Conservation (phyloP, 2,329 filamentous ascomycete genomes). For the Talaromyces albobiverticillius region DNA sequence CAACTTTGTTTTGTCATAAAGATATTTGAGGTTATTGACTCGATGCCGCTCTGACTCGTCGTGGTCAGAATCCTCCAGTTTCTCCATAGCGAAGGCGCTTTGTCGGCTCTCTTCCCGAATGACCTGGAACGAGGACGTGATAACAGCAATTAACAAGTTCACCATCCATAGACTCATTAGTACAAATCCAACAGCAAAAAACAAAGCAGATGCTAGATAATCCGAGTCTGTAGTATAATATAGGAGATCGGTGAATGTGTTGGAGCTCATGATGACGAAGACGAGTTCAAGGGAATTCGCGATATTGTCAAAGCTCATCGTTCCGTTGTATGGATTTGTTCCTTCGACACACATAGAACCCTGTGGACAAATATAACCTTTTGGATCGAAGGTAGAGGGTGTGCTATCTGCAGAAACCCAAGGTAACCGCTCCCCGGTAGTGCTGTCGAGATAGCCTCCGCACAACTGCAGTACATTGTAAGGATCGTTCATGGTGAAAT, state of each 20-base stretch:
- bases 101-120: conserved; percentile 94
- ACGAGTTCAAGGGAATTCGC: conserved; percentile 87
- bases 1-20: conserved; percentile 71
- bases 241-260: conserved; percentile 92
- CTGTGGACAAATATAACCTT: conserved; percentile 84
- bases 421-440: conserved; percentile 56
- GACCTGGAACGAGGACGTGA: conserved; percentile 96
- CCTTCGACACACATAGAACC: conserved; percentile 81
- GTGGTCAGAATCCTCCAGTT: conserved; percentile 51
- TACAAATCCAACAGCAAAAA: conserved; percentile 69
- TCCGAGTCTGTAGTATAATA: conserved; percentile 92
- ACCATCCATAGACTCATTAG: conserved; percentile 96
- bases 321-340: conserved; percentile 74
- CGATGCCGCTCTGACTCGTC: conserved; percentile 32
- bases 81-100: conserved; percentile 83
- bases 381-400: conserved; percentile 51
- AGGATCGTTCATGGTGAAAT: conserved; percentile 47
- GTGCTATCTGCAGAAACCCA: conserved; percentile 66
- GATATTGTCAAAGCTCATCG: conserved; percentile 94
- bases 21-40: conserved; percentile 57
- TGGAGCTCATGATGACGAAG: conserved; percentile 97
- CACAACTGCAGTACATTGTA: conserved; percentile 72
- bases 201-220: conserved; percentile 81
- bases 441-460: conserved; percentile 71
- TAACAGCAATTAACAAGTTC: conserved; percentile 91